Evolutionary conservation across 495 filamentous ascomycete species (phyloP).

Genomic region (Penicillium nucicola): DNA sequence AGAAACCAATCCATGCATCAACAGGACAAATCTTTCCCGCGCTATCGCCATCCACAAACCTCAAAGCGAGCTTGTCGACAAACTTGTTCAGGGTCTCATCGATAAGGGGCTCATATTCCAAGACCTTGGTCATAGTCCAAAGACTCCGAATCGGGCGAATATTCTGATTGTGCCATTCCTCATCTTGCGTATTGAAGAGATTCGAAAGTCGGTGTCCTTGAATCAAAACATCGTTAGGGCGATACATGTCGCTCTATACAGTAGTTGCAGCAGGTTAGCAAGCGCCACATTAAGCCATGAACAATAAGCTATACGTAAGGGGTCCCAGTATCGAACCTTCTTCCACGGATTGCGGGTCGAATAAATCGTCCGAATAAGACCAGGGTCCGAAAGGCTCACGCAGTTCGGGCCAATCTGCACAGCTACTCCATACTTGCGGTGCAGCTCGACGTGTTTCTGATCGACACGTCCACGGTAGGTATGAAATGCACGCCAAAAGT

Average conservation of each 20-base stretch:
- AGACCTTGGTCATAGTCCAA: slow-evolving; percentile 36
- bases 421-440: slow-evolving; percentile 49
- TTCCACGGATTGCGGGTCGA: slow-evolving; percentile 23
- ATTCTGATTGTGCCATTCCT: slow-evolving; percentile 35
- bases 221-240: slow-evolving; percentile 18
- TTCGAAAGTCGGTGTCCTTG: slow-evolving; percentile 22
- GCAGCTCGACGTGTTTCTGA: slow-evolving; percentile 30
- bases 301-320: not conserved
- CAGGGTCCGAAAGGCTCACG: slow-evolving; percentile 47
- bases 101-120: slow-evolving; percentile 28
- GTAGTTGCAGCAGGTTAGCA: not conserved
- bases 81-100: slow-evolving; percentile 25
- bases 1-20: slow-evolving; percentile 43
- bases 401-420: slow-evolving; percentile 57
- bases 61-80: slow-evolving; percentile 16
- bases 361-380: slow-evolving; percentile 46
- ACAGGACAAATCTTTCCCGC: slow-evolving; percentile 26
- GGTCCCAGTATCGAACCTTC: slow-evolving; percentile 13
- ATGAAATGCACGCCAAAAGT: slow-evolving; percentile 33
- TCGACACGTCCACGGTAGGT: slow-evolving; percentile 15
- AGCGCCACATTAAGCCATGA: not conserved
- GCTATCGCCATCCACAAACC: slow-evolving; percentile 17
- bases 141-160: slow-evolving; percentile 31
- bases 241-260: slow-evolving; percentile 28
- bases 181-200: slow-evolving; percentile 43